Conservation (phyloP, 345 rosid genomes). For the Syzygium aromaticum region DNA sequence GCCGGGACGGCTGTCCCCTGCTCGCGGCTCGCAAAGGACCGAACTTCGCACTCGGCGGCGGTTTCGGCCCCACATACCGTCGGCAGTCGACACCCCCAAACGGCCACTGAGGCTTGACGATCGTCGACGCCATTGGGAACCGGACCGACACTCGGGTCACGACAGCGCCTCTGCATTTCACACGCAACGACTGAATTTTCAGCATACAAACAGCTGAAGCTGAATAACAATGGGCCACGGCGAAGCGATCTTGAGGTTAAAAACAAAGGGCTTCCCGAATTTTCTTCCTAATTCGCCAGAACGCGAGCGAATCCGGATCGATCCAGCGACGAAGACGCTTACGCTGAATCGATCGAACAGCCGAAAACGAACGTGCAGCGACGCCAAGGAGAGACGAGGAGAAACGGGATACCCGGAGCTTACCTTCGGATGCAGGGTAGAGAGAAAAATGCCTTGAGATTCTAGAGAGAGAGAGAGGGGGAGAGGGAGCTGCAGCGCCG, state of each 20-base stretch:
- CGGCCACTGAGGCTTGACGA: constrained; percentile 1
- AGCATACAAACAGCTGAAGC: background rate
- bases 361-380: background rate
- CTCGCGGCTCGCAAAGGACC: background rate
- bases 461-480: background rate
- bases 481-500: too few species aligned
- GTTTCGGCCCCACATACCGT: background rate
- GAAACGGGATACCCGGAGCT: background rate
- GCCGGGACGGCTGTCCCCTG: background rate
- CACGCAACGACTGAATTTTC: background rate
- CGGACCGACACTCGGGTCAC: background rate
- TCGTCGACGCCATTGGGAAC: constrained; percentile 1
- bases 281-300: background rate
- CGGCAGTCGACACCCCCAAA: background rate
- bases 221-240: background rate
- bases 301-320: background rate
- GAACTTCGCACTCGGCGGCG: background rate
- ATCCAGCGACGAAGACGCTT: background rate
- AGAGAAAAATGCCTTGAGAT: background rate
- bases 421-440: background rate
- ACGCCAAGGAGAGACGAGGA: background rate
- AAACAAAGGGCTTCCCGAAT: background rate
- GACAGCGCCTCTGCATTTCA: background rate
- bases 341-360: background rate
- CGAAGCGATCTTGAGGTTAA: background rate